A percentile compares a stretch with the other conserved stretches of the same genome.
phyloP scores from a whole-genome alignment of 2,329 filamentous ascomycete species.

The Nemania abortiva region DNA sequence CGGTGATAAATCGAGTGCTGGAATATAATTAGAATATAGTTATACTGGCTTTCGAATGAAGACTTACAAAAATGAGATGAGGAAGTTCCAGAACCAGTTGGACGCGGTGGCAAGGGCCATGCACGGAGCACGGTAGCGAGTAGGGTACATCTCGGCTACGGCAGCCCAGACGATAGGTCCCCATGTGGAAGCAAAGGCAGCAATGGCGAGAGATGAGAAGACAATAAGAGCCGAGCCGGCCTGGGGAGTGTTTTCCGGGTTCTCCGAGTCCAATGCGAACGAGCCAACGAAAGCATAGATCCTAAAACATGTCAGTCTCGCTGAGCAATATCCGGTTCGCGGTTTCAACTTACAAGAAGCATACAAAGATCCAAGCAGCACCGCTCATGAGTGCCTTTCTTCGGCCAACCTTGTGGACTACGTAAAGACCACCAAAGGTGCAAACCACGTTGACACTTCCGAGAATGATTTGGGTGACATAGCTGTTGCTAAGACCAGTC shows the following conservation, averaged over 20 bases:
- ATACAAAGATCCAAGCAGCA: slow-evolving; percentile 70
- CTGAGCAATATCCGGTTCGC: not conserved
- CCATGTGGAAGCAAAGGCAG: slow-evolving; percentile 76
- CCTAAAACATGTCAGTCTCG: slow-evolving; percentile 40
- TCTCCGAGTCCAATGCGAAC: slow-evolving; percentile 56
- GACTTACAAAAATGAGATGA: slow-evolving; percentile 62
- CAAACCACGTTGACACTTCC: slow-evolving; percentile 75
- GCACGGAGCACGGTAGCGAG: slow-evolving; percentile 65
- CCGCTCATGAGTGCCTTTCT: slow-evolving; percentile 73
- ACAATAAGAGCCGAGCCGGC: slow-evolving; percentile 73
- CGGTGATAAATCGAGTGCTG: slow-evolving; percentile 77
- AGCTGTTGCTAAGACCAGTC: slow-evolving; percentile 73
- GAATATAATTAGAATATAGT: slow-evolving; percentile 42
- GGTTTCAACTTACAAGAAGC: slow-evolving; percentile 57
- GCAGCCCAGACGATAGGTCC: slow-evolving; percentile 76
- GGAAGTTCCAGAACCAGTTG: slow-evolving; percentile 76
- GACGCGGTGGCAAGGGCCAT: slow-evolving; percentile 68
- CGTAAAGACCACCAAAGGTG: slow-evolving; percentile 73
- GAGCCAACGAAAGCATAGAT: slow-evolving; percentile 64
- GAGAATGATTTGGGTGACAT: slow-evolving; percentile 76
- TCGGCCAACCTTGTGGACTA: slow-evolving; percentile 74
- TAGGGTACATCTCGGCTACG: slow-evolving; percentile 73
- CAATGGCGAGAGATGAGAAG: slow-evolving; percentile 77
- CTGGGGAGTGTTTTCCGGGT: slow-evolving; percentile 60
- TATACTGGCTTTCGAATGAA: not conserved